These are phyloP conservation scores for Camellia japonica DNA, from an alignment of 148 eudicot genomes.

Conservation along the genomic window DNA sequence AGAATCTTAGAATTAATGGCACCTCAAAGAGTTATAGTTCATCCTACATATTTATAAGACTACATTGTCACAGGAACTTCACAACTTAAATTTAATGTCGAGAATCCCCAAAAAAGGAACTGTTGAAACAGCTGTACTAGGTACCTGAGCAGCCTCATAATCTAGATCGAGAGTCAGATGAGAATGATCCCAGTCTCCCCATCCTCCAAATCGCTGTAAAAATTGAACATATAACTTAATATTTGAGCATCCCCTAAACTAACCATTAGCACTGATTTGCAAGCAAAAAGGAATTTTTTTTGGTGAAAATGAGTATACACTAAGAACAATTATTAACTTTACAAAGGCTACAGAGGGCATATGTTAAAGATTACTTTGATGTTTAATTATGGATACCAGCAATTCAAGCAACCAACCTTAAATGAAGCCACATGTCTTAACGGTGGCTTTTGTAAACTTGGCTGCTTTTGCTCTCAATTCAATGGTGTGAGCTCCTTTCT, in stretches of 20 bases:
- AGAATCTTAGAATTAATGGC: not conserved
- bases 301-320: not conserved
- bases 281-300: not conserved
- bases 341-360: not conserved
- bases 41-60: not conserved
- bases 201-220: conserved; percentile 70
- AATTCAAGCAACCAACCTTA: conserved; percentile 37
- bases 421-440: conserved; percentile 90
- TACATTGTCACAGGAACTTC: not conserved
- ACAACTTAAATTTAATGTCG: conserved; percentile 10
- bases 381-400: not conserved
- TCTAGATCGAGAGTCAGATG: conserved; percentile 88
- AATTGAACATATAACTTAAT: conserved; percentile 4
- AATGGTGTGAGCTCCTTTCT: conserved; percentile 88
- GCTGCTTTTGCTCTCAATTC: conserved; percentile 91
- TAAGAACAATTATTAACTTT: not conserved
- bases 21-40: not conserved
- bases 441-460: conserved; percentile 88
- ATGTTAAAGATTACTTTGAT: too few species aligned
- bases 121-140: not conserved
- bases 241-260: not conserved
- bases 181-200: conserved; percentile 90
- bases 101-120: not conserved
- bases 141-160: conserved; percentile 91
- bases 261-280: conserved; percentile 2